Evolutionary conservation across 1,139 yeast species (phyloP).

Genomic region (Debaryomyces fabryi): DNA sequence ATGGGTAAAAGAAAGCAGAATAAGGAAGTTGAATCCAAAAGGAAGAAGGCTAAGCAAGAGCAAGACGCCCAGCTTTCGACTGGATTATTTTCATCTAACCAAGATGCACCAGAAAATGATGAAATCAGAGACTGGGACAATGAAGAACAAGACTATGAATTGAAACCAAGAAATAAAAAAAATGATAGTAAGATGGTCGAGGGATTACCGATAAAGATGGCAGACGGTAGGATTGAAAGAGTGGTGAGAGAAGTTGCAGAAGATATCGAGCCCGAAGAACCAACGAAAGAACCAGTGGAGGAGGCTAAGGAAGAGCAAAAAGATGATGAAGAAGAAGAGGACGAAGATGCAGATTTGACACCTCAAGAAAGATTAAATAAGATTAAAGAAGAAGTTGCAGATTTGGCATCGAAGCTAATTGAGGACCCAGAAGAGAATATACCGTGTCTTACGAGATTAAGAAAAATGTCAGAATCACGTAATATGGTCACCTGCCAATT

Average conservation of each 20-base stretch:
- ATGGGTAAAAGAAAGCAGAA: constrained; percentile 54
- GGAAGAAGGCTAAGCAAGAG: constrained; percentile 53
- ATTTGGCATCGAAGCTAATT: constrained; percentile 70
- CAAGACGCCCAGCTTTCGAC: constrained; percentile 48
- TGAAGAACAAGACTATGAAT: constrained; percentile 71
- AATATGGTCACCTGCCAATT: constrained; percentile 72
- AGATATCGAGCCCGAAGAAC: constrained; percentile 18
- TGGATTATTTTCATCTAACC: constrained; percentile 44
- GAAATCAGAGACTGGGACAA: constrained; percentile 48
- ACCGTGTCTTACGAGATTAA: constrained; percentile 63
- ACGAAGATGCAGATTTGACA: constrained; percentile 50
- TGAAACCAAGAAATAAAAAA: constrained; percentile 50
- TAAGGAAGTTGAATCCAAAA: constrained; percentile 44
- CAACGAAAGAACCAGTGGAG: constrained; percentile 24
- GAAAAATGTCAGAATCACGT: constrained; percentile 70
- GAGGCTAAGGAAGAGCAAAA: constrained; percentile 27
- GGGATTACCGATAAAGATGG: constrained; percentile 78
- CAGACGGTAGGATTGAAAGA: constrained; percentile 71
- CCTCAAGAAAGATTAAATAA: constrained; percentile 60
- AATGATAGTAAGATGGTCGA: constrained; percentile 55
- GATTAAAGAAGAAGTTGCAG: constrained; percentile 84
- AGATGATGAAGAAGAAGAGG: constrained; percentile 36
- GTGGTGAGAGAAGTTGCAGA: constrained; percentile 45
- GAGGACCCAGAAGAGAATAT: constrained; percentile 92
- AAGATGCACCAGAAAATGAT: constrained; percentile 12